Conservation (phyloP, 2,329 filamentous ascomycete species). For the Colletotrichum lupini region DNA sequence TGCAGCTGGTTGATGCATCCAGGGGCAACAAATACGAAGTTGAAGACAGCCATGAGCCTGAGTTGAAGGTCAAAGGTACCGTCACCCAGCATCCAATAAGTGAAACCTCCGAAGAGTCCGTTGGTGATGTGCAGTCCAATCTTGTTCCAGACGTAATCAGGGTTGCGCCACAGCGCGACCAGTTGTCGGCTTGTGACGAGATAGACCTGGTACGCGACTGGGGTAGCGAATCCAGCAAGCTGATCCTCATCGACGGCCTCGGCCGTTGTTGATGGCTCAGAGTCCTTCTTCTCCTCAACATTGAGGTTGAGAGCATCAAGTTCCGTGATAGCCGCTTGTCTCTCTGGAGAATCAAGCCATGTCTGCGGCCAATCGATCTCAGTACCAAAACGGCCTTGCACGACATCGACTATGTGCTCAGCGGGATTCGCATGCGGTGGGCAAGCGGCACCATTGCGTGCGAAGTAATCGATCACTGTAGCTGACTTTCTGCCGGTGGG, state of each 20-base stretch:
- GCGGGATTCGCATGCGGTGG: conserved; percentile 53
- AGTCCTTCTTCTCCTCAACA: not conserved
- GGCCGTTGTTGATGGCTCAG: not conserved
- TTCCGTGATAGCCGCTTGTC: not conserved
- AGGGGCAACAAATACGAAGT: conserved; percentile 63
- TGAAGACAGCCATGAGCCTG: conserved; percentile 61
- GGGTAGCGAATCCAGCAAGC: conserved; percentile 26
- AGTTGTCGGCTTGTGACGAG: conserved; percentile 29
- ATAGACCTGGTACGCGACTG: conserved; percentile 8
- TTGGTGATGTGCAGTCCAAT: conserved; percentile 48
- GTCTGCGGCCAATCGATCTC: conserved; percentile 34
- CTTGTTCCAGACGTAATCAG: conserved; percentile 58
- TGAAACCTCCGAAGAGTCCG: conserved; percentile 48
- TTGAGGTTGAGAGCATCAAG: not conserved
- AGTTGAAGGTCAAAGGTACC: conserved; percentile 51
- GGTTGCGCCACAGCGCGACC: conserved; percentile 29
- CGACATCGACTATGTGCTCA: conserved; percentile 57
- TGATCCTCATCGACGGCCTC: not conserved
- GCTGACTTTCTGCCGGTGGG: conserved; percentile 69
- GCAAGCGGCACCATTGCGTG: conserved; percentile 55
- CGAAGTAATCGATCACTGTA: conserved; percentile 70
- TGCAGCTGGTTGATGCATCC: conserved; percentile 60
- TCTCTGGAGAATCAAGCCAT: conserved; percentile 31
- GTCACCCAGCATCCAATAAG: conserved; percentile 59
- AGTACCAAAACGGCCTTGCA: conserved; percentile 36